These are phyloP conservation scores for Zancudomyces culisetae DNA, from an alignment of 371 early-diverging fungal species.

Conservation along the genomic window DNA sequence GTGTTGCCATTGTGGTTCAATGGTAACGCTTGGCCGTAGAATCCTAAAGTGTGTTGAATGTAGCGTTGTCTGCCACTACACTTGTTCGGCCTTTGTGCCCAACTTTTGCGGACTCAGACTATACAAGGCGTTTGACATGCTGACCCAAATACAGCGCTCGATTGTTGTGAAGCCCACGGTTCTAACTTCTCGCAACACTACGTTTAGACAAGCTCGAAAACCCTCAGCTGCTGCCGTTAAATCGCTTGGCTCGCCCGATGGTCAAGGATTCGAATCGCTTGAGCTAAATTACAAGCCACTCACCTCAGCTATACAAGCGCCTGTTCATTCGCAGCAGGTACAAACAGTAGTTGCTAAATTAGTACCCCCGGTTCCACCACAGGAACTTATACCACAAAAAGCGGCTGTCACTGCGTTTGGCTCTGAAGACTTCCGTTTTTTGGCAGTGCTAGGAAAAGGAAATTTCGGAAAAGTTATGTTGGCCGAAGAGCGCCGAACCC, in stretches of 20 bases:
- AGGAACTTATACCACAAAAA: neutral
- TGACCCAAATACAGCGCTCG: slow-evolving; percentile 35
- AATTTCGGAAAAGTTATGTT: slow-evolving; percentile 98
- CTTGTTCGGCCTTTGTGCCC: slow-evolving; percentile 70
- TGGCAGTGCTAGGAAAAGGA: slow-evolving; percentile 89
- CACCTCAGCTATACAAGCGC: neutral
- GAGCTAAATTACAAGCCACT: slow-evolving; percentile 1
- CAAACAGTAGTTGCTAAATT: neutral
- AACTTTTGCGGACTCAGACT: slow-evolving; percentile 82
- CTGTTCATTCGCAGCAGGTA: neutral
- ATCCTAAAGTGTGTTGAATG: slow-evolving; percentile 62
- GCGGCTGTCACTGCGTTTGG: slow-evolving; percentile 4
- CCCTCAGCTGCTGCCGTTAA: neutral
- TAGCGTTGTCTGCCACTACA: slow-evolving; percentile 52
- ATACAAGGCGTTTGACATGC: slow-evolving; percentile 55
- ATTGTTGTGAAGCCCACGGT: slow-evolving; percentile 16
- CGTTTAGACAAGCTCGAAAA: slow-evolving; percentile 5
- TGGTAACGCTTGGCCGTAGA: slow-evolving; percentile 65
- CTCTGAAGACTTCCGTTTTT: slow-evolving; percentile 61
- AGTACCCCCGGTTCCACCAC: neutral
- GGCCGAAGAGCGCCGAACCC: slow-evolving; percentile 63
- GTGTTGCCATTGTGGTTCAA: slow-evolving; percentile 95
- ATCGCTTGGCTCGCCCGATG: slow-evolving; percentile 7
- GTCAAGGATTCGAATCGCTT: slow-evolving; percentile 7
- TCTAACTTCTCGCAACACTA: slow-evolving; percentile 18